Percentiles rank a stretch among this genome's conserved stretches.
These are phyloP conservation scores for Kickxella alabastrina DNA, from an alignment of 192 early-diverging fungal species.

Conservation along the genomic window DNA sequence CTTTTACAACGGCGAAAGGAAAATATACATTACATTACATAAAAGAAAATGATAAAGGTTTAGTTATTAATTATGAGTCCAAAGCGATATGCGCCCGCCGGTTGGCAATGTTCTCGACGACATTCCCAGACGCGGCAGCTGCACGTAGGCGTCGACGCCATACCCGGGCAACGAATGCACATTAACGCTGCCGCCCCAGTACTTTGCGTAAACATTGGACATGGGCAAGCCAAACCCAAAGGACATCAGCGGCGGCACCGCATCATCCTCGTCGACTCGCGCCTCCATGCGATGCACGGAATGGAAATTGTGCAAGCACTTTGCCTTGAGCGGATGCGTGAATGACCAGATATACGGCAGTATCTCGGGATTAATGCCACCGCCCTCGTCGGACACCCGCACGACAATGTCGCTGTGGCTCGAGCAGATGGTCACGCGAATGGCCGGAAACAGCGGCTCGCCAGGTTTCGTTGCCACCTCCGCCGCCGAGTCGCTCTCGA, in stretches of 20 bases:
- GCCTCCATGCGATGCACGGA: slow-evolving; percentile 74
- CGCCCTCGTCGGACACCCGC: slow-evolving; percentile 91
- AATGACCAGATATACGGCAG: slow-evolving; percentile 82
- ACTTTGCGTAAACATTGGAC: slow-evolving; percentile 87
- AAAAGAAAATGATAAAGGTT: not conserved
- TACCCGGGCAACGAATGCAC: slow-evolving; percentile 80
- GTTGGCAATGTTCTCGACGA: slow-evolving; percentile 43
- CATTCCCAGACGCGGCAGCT: slow-evolving; percentile 71
- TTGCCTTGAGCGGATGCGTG: slow-evolving; percentile 58
- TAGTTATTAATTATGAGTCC: not conserved
- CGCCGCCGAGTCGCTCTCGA: slow-evolving; percentile 9
- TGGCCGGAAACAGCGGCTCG: slow-evolving; percentile 63
- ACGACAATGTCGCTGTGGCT: slow-evolving; percentile 74
- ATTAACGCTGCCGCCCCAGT: slow-evolving; percentile 88
- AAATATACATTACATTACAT: no score
- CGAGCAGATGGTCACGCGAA: slow-evolving; percentile 79
- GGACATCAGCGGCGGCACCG: slow-evolving; percentile 42
- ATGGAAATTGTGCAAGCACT: slow-evolving; percentile 64
- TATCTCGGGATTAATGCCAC: slow-evolving; percentile 68
- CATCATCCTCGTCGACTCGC: slow-evolving; percentile 61
- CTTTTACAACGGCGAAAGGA: no score
- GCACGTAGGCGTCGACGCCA: slow-evolving; percentile 90
- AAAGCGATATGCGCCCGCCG: slow-evolving; percentile 5
- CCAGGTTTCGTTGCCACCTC: not conserved
- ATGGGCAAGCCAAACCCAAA: slow-evolving; percentile 91